These are phyloP conservation scores for Colletotrichum phormii DNA, from an alignment of 2,329 filamentous ascomycete species.

Conservation along the genomic window DNA sequence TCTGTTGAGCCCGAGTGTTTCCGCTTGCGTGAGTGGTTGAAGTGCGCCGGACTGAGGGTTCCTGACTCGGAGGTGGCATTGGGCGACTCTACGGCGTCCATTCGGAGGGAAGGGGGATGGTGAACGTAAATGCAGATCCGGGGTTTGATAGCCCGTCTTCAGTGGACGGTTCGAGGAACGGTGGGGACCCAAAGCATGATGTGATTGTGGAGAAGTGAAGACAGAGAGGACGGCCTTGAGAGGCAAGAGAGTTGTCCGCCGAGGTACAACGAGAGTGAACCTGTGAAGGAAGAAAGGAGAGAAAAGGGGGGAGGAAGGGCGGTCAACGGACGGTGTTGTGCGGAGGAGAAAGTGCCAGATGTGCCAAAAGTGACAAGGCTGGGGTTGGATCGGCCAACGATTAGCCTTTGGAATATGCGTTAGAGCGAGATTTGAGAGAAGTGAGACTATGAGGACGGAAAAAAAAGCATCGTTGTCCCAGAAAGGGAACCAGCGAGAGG, in stretches of 20 bases:
- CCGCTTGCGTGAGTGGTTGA: constrained; percentile 44
- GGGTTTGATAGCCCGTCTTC: constrained; percentile 3
- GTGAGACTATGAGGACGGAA: background rate
- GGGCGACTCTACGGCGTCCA: constrained; percentile 46
- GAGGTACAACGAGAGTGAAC: background rate
- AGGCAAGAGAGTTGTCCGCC: background rate
- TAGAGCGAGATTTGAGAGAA: background rate
- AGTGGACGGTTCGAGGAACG: constrained; percentile 17
- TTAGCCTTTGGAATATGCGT: background rate
- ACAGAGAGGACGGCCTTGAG: background rate
- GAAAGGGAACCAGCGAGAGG: background rate
- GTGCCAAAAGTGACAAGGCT: background rate
- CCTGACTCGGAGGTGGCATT: constrained; percentile 42
- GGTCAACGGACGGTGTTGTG: background rate
- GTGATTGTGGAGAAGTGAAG: background rate
- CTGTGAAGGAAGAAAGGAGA: no score
- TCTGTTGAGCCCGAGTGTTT: constrained; percentile 43
- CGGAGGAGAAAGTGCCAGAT: background rate
- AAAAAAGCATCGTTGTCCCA: background rate
- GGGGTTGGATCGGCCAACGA: background rate
- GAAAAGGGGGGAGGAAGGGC: background rate
- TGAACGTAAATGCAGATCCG: background rate
- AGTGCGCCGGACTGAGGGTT: constrained; percentile 36
- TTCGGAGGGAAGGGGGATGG: constrained; percentile 15
- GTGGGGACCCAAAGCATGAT: constrained; percentile 23